A percentile compares a stretch with the other conserved stretches of the same genome.
Evolutionary conservation across 306 rosid species (phyloP).

Genomic region (Vigna mungo): DNA sequence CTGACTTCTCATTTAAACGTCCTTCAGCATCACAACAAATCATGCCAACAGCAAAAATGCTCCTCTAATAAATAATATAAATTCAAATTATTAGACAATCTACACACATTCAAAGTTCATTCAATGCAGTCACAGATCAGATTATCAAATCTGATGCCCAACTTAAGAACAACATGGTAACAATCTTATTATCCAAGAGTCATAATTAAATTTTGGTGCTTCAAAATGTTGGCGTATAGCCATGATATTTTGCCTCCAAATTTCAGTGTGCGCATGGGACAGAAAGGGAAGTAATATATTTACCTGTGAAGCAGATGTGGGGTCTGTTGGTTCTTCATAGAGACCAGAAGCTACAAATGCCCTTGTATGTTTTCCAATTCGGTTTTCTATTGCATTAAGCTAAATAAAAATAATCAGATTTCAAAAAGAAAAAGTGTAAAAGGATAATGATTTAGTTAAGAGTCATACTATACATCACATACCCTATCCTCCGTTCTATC

Average conservation of each 20-base stretch:
- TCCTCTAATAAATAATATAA: slow-evolving; percentile 68
- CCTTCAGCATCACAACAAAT: slow-evolving; percentile 93
- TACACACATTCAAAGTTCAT: slow-evolving; percentile 1
- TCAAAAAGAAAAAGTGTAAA: slow-evolving; percentile 41
- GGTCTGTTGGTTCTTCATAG: slow-evolving; percentile 83
- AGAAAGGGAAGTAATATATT: slow-evolving; percentile 35
- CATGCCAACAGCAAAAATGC: slow-evolving; percentile 86
- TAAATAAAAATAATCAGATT: slow-evolving; percentile 51
- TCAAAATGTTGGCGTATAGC: neutral
- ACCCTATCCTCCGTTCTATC: slow-evolving; percentile 85
- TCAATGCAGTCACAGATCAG: slow-evolving; percentile 26
- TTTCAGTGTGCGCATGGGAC: slow-evolving; percentile 1
- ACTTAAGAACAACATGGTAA: slow-evolving; percentile 31
- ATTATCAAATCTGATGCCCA: slow-evolving; percentile 32
- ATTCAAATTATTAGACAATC: slow-evolving; percentile 41
- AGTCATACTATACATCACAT: slow-evolving; percentile 42
- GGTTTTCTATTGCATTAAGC: slow-evolving; percentile 84
- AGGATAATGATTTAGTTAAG: slow-evolving; percentile 23
- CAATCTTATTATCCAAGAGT: slow-evolving; percentile 16
- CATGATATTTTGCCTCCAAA: slow-evolving; percentile 18
- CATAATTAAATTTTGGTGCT: slow-evolving; percentile 24
- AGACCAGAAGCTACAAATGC: slow-evolving; percentile 73
- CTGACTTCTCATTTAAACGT: slow-evolving; percentile 85
- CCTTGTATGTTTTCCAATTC: slow-evolving; percentile 65
- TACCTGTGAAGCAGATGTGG: slow-evolving; percentile 92